Base-by-base conservation (phyloP, 2,329 filamentous ascomycete genomes). In the Xylariales sp. region DNA sequence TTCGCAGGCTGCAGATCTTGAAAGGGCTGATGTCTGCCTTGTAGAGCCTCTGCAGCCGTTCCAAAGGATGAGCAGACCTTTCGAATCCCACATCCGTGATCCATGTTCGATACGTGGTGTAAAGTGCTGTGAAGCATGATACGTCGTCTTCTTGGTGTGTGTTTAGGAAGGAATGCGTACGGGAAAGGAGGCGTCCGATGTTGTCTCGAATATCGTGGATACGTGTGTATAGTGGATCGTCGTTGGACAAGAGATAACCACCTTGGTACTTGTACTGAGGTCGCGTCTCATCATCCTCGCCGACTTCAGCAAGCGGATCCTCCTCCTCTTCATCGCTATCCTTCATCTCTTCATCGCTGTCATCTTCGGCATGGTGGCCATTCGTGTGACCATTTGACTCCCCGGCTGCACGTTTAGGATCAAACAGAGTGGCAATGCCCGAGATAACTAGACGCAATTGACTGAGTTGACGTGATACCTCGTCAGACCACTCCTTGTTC, bases 401-500 rank as follows among this genome's bases (percentile, higher is more conserved):
- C 20, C 75, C 73, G 7, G 85, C 83, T 4, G 83, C 82, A 14
- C 82, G 78, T 52, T 80, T 77, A 1, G 88, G 82, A 56, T 96
- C 88, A 58, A 98, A 97, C 9, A 98, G 72, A 1, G 86, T 83
- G 6, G 91, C 90, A 44, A 95, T 82, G 40, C 93, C 93, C 3
- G 91, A 94, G 19, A 95, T 80, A 32, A 95, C 80, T n/a, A 98
- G 74, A 21, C 91, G 78, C 11, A 98, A 72, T 38, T 96, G 82
- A 10, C 91, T 87, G 43, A 98, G 74, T 51, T 95, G 88, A 42
- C 93, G 75, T 2, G 89, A 91, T 20, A 97, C 84, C 60, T 98
- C 94, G 60, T 98, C 93, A 0, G 91, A 96, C 93, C 93, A 98
- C 55, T 96, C 91, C 64, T 97, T 98, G 52, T 95, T 94, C 60